phyloP scores from a whole-genome alignment of 495 filamentous ascomycete species.

The Hyaloscypha bicolor region DNA sequence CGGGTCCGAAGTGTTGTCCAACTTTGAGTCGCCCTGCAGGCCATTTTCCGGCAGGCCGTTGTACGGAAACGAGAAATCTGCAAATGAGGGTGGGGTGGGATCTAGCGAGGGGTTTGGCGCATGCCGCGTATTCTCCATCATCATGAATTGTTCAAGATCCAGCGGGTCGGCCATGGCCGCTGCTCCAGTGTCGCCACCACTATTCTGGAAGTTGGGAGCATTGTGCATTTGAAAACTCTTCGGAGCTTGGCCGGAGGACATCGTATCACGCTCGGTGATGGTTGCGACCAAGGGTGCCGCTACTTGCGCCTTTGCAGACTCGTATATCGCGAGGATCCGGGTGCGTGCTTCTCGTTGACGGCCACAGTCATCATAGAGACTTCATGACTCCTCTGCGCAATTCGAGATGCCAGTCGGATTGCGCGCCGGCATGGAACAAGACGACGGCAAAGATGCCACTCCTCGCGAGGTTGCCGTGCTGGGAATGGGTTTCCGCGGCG shows the following conservation, averaged over 20 bases:
- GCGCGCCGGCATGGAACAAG: not conserved
- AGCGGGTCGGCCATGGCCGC: conserved; percentile 23
- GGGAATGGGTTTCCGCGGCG: not conserved
- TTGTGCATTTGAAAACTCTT: conserved; percentile 22
- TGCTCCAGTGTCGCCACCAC: conserved; percentile 9
- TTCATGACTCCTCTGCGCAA: conserved; percentile 7
- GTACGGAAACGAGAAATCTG: conserved; percentile 32
- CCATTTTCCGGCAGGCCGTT: conserved; percentile 20
- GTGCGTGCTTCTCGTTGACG: conserved; percentile 6
- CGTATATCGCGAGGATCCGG: conserved; percentile 13
- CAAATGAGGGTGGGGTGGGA: conserved; percentile 27
- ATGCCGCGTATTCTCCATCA: conserved; percentile 22
- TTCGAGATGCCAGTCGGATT: not conserved
- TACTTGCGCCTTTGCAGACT: not conserved
- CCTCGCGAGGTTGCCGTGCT: not conserved
- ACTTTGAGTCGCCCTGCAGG: conserved; percentile 18
- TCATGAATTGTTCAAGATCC: conserved; percentile 34
- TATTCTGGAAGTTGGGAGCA: conserved; percentile 19
- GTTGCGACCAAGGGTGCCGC: conserved; percentile 7
- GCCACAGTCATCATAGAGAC: conserved; percentile 12
- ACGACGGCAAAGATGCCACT: not conserved
- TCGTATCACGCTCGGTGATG: conserved; percentile 1
- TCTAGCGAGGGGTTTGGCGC: conserved; percentile 27
- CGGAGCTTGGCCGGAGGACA: conserved; percentile 26
- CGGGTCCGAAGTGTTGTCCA: conserved; percentile 23